Percentiles rank a stretch among this genome's conserved stretches.
phyloP scores from a whole-genome alignment of 805 yeast species.

The Pichia sporocuriosa region DNA sequence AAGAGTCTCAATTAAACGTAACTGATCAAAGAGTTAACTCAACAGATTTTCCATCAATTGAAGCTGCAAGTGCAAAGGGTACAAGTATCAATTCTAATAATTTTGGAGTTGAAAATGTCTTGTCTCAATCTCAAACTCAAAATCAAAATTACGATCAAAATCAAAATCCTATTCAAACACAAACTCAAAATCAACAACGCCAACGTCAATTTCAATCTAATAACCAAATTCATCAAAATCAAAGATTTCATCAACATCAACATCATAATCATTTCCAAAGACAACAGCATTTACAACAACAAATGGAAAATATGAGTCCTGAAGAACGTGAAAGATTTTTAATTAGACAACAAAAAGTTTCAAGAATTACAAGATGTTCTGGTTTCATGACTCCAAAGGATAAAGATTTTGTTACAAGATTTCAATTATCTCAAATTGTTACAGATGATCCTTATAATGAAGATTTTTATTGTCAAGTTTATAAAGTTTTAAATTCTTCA shows the following conservation, averaged over 20 bases:
- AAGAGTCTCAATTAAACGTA: neutral
- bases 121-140: neutral
- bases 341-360: slow-evolving; percentile 66
- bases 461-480: slow-evolving; percentile 93
- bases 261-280: slow-evolving; percentile 20
- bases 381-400: slow-evolving; percentile 97
- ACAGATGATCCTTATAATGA: slow-evolving; percentile 96
- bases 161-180: no score
- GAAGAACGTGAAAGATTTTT: slow-evolving; percentile 66
- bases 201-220: slow-evolving; percentile 7
- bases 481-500: slow-evolving; percentile 60
- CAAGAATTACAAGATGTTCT: slow-evolving; percentile 69
- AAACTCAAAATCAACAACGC: slow-evolving; percentile 10
- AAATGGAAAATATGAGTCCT: slow-evolving; percentile 45
- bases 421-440: slow-evolving; percentile 91
- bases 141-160: neutral
- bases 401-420: slow-evolving; percentile 89
- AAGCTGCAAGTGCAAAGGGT: slow-evolving; percentile 10
- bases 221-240: slow-evolving; percentile 8
- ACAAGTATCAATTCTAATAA: slow-evolving; percentile 9
- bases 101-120: neutral
- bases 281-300: slow-evolving; percentile 27
- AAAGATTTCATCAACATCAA: slow-evolving; percentile 11
- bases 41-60: slow-evolving; percentile 23
- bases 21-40: slow-evolving; percentile 11